Percentiles rank a stretch among this genome's conserved stretches.
Conservation (phyloP, 305 asterid species). For the Ajuga reptans region DNA sequence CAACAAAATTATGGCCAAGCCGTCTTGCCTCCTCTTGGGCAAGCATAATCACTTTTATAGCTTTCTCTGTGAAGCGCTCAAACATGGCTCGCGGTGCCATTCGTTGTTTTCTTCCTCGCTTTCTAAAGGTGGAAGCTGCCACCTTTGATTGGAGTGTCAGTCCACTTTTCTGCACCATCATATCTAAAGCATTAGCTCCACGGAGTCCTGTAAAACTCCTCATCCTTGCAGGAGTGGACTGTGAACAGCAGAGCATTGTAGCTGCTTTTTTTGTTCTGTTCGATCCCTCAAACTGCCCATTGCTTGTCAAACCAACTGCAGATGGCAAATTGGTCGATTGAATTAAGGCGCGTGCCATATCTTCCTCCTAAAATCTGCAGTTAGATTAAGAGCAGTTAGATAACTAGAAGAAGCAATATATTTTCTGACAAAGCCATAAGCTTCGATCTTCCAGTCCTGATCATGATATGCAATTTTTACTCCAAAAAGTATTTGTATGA, state of each 20-base stretch:
- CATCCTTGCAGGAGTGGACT: constrained; percentile 34
- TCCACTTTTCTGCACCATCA: constrained; percentile 32
- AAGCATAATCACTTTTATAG: constrained; percentile 92
- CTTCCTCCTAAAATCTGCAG: constrained; percentile 34
- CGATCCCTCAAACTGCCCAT: constrained; percentile 49
- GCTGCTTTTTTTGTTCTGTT: constrained; percentile 35
- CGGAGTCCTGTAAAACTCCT: constrained; percentile 64
- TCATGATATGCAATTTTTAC: neutral
- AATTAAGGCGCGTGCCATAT: constrained; percentile 64
- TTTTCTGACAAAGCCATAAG: neutral
- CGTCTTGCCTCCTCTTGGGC: constrained; percentile 98
- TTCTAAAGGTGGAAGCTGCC: constrained; percentile 36
- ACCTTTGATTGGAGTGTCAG: constrained; percentile 60
- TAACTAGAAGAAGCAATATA: neutral
- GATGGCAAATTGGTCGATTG: constrained; percentile 60
- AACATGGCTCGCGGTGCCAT: constrained; percentile 75
- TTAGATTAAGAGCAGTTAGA: constrained; percentile 16
- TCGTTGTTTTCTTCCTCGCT: constrained; percentile 38
- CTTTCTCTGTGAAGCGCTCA: constrained; percentile 96
- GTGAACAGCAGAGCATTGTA: constrained; percentile 43
- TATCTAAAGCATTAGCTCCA: constrained; percentile 60
- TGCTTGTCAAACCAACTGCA: constrained; percentile 38
- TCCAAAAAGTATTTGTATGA: neutral
- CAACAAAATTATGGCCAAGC: constrained; percentile 92
- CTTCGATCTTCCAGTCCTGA: neutral